Evolutionary conservation across 192 early-diverging fungal species (phyloP).

Genomic region (Dispira simplex): DNA sequence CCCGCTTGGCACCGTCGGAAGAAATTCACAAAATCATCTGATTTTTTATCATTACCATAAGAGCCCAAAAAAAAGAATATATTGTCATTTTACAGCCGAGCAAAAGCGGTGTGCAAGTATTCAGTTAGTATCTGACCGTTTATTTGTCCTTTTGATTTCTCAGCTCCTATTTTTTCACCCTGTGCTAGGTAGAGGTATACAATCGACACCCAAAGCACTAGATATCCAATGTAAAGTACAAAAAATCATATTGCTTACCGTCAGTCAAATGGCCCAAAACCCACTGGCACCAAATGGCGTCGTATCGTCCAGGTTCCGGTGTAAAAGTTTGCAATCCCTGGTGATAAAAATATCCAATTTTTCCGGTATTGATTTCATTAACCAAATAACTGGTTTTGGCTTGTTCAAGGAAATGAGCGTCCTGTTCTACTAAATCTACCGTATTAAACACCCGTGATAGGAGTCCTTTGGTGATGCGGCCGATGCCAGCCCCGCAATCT

Average conservation of each 20-base stretch:
- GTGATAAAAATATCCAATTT: slow-evolving; percentile 49
- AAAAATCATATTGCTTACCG: slow-evolving; percentile 23
- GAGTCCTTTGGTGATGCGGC: slow-evolving; percentile 78
- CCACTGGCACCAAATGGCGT: slow-evolving; percentile 98
- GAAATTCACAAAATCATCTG: slow-evolving; percentile 70
- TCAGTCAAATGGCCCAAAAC: slow-evolving; percentile 87
- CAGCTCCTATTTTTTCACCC: not conserved
- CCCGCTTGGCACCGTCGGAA: slow-evolving; percentile 60
- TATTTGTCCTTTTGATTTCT: not conserved
- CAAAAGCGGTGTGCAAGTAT: not conserved
- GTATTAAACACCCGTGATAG: slow-evolving; percentile 59
- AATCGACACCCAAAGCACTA: not conserved
- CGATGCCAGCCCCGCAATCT: slow-evolving; percentile 94
- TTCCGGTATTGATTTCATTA: slow-evolving; percentile 33
- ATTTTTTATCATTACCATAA: too few species aligned
- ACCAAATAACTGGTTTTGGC: slow-evolving; percentile 45
- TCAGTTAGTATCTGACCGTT: not conserved
- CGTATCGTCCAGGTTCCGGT: slow-evolving; percentile 53
- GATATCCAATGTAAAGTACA: not conserved
- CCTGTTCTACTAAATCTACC: slow-evolving; percentile 88
- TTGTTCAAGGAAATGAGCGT: slow-evolving; percentile 53
- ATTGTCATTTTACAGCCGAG: not conserved
- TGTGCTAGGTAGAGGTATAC: not conserved
- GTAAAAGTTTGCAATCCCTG: slow-evolving; percentile 72
- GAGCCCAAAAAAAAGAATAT: too few species aligned